Percentiles rank a stretch among this genome's conserved stretches.
Conservation (phyloP, 2,329 filamentous ascomycete genomes). For the Elsinoe perseae region DNA sequence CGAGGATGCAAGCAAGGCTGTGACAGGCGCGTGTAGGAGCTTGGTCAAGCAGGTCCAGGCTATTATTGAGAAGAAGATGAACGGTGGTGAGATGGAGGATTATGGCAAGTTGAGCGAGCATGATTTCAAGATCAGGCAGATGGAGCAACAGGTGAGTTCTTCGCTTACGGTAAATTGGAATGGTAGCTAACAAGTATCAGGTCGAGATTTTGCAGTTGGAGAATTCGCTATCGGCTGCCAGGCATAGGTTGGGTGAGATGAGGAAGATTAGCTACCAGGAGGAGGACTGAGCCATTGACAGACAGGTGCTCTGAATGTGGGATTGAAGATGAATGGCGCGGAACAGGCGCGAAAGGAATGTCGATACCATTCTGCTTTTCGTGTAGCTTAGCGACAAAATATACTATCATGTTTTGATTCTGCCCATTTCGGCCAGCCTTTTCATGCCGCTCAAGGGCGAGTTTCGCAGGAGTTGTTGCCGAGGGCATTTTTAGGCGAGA, state of each 20-base stretch:
- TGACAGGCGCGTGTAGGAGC: slow-evolving; percentile 77
- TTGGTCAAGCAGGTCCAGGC: slow-evolving; percentile 88
- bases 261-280: slow-evolving; percentile 92
- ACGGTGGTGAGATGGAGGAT: slow-evolving; percentile 72
- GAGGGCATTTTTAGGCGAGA: neutral
- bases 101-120: slow-evolving; percentile 82
- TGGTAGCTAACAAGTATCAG: slow-evolving; percentile 39
- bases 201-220: slow-evolving; percentile 96
- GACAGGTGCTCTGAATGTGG: neutral
- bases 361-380: slow-evolving; percentile 11
- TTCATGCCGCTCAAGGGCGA: too few species aligned
- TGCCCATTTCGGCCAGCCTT: too few species aligned
- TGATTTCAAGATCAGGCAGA: slow-evolving; percentile 97
- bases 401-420: neutral
- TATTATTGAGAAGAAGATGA: slow-evolving; percentile 81
- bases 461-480: too few species aligned
- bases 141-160: slow-evolving; percentile 90
- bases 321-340: neutral
- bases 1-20: slow-evolving; percentile 85
- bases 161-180: neutral
- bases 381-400: slow-evolving; percentile 14
- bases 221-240: slow-evolving; percentile 70
- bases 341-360: neutral
- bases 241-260: slow-evolving; percentile 89
- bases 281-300: slow-evolving; percentile 38